Conservation (phyloP, 106 monocot species). For the Narthecium ossifragum region DNA sequence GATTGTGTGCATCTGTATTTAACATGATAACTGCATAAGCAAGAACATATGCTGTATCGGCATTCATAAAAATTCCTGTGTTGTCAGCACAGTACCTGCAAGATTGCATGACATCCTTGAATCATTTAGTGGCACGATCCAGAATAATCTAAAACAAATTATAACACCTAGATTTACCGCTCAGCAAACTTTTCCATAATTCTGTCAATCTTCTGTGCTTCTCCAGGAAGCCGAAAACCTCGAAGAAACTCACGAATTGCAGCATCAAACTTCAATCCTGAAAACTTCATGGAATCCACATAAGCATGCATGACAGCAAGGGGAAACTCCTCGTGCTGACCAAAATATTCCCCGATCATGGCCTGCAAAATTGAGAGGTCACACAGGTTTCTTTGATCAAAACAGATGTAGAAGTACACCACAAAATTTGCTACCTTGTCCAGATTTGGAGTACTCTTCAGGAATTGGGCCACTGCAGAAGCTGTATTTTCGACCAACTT, state of each 20-base stretch:
- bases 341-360: constrained; percentile 96
- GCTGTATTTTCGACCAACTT: constrained; percentile 79
- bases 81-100: constrained; percentile 97
- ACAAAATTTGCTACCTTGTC: constrained; percentile 57
- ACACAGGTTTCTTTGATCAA: neutral
- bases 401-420: constrained; percentile 1
- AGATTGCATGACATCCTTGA: constrained; percentile 14
- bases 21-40: constrained; percentile 98
- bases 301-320: constrained; percentile 99
- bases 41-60: constrained; percentile 94
- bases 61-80: constrained; percentile 84
- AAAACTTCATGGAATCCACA: constrained; percentile 98
- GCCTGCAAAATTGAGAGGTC: constrained; percentile 39
- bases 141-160: neutral
- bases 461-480: constrained; percentile 68
- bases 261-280: constrained; percentile 82
- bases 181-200: constrained; percentile 99
- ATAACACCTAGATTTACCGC: too few relatives aligned
- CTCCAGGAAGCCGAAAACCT: constrained; percentile 94
- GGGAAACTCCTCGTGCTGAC: constrained; percentile 94
- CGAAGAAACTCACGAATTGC: constrained; percentile 92
- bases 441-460: constrained; percentile 74
- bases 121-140: neutral
- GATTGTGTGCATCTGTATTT: constrained; percentile 98
- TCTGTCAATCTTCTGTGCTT: constrained; percentile 99